Evolutionary conservation across 495 filamentous ascomycete genomes (phyloP).

Genomic region (Penicillium robsamsonii): DNA sequence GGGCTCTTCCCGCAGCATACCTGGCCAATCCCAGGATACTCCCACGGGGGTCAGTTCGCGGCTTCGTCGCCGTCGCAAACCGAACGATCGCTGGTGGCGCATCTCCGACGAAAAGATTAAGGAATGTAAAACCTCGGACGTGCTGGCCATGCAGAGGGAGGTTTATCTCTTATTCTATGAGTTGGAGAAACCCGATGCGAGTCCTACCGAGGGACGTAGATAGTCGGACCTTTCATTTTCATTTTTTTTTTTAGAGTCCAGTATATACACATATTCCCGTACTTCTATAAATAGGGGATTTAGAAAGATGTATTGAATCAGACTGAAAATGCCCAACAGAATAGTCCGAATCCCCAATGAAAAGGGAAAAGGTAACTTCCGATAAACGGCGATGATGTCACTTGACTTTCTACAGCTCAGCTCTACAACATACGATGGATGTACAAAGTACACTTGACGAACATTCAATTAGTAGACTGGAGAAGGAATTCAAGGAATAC

Average conservation of each 20-base stretch:
- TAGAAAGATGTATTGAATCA: not conserved
- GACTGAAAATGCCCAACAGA: not conserved
- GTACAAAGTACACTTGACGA: no score
- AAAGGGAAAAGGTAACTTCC: not conserved
- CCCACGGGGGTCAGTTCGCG: slow-evolving; percentile 28
- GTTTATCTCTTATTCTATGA: slow-evolving; percentile 98
- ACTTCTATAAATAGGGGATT: not conserved
- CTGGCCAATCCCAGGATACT: slow-evolving; percentile 25
- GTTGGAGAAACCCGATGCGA: slow-evolving; percentile 52
- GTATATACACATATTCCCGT: not conserved
- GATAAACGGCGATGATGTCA: slow-evolving; percentile 7
- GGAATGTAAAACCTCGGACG: slow-evolving; percentile 86
- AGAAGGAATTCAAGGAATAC: not conserved
- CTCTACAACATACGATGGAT: no score
- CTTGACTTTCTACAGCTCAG: not conserved
- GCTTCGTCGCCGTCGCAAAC: slow-evolving; percentile 56
- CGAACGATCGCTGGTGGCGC: slow-evolving; percentile 87
- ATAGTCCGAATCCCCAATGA: no score
- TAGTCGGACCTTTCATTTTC: not conserved
- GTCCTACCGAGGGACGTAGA: slow-evolving; percentile 9
- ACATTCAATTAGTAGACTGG: not conserved
- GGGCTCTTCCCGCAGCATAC: slow-evolving; percentile 26
- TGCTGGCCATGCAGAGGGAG: slow-evolving; percentile 89
- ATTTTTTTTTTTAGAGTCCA: not conserved
- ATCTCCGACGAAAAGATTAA: slow-evolving; percentile 98